Evolutionary conservation across 2,329 filamentous ascomycete genomes (phyloP).

Genomic region (Graphilbum sp.): DNA sequence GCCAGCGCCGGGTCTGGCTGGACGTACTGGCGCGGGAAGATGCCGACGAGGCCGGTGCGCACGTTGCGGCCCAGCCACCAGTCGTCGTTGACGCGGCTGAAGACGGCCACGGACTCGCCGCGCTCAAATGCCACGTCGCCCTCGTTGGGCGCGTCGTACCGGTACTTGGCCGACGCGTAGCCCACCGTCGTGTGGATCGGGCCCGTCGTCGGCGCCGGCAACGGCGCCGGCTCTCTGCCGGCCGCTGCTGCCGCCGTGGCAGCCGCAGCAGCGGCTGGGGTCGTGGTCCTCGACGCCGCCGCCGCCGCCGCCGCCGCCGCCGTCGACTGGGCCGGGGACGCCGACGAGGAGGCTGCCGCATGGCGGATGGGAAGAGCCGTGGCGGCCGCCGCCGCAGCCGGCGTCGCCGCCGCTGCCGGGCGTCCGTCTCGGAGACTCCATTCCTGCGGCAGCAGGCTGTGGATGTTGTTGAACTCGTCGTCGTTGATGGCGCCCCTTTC

Average conservation of each 20-base stretch:
- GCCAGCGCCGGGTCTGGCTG: conserved; percentile 36
- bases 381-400: conserved; percentile 2
- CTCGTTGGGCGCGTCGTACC: conserved; percentile 61
- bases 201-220: conserved; percentile 17
- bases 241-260: conserved; percentile 18
- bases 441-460: conserved; percentile 57
- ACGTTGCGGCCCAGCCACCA: conserved; percentile 91
- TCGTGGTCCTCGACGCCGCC: conserved; percentile 15
- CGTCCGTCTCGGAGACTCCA: conserved; percentile 37
- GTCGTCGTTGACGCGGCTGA: conserved; percentile 89
- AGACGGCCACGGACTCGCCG: conserved; percentile 64
- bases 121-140: conserved; percentile 70
- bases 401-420: not conserved
- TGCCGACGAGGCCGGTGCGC: conserved; percentile 70
- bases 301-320: conserved; percentile 13
- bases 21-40: conserved; percentile 88
- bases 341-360: too few relatives aligned
- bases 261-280: conserved; percentile 11
- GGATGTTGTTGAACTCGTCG: conserved; percentile 58
- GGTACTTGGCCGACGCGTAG: conserved; percentile 67
- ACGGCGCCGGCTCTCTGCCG: conserved; percentile 21
- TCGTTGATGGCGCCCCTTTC: conserved; percentile 68
- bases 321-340: too few relatives aligned
- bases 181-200: conserved; percentile 42
- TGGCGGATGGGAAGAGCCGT: conserved; percentile 15